These are phyloP conservation scores for Salvia sclarea DNA, from an alignment of 305 asterid genomes.

Conservation along the genomic window DNA sequence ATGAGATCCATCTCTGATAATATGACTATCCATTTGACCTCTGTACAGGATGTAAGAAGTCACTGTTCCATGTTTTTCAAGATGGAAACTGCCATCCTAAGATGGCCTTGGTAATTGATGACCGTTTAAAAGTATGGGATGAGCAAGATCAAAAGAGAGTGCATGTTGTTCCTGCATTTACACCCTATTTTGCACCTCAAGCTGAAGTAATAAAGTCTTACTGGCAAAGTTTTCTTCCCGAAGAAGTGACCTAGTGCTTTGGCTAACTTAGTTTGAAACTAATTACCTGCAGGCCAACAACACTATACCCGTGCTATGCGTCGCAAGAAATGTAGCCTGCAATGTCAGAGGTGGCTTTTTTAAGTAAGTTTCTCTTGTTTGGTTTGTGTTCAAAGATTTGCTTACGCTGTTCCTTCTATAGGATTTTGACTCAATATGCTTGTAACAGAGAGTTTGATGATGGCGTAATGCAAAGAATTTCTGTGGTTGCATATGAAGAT, in stretches of 20 bases:
- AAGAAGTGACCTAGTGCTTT: conserved; percentile 19
- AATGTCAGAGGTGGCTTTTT: conserved; percentile 92
- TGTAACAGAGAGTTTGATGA: conserved; percentile 87
- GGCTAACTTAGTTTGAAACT: conserved; percentile 30
- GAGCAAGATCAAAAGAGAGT: conserved; percentile 96
- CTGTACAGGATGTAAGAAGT: conserved; percentile 68
- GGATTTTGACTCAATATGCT: conserved; percentile 34
- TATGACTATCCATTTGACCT: conserved; percentile 9
- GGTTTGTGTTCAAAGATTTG: conserved; percentile 31
- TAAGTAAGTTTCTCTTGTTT: conserved; percentile 61
- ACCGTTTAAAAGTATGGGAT: conserved; percentile 97
- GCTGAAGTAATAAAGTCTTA: conserved; percentile 67
- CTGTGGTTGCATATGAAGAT: conserved; percentile 85
- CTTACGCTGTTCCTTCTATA: conserved; percentile 22
- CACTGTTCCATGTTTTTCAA: conserved; percentile 85
- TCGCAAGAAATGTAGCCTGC: conserved; percentile 97
- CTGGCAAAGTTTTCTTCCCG: conserved; percentile 15
- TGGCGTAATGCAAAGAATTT: conserved; percentile 66
- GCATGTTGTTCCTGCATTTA: conserved; percentile 96
- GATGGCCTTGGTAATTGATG: conserved; percentile 97
- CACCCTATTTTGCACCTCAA: conserved; percentile 96
- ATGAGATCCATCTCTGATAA: conserved; percentile 16
- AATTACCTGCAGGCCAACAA: conserved; percentile 66
- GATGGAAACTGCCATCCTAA: conserved; percentile 90
- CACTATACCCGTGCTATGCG: conserved; percentile 81